Evolutionary conservation across 2,329 filamentous ascomycete genomes (phyloP).

Genomic region (Aureobasidium sp.): DNA sequence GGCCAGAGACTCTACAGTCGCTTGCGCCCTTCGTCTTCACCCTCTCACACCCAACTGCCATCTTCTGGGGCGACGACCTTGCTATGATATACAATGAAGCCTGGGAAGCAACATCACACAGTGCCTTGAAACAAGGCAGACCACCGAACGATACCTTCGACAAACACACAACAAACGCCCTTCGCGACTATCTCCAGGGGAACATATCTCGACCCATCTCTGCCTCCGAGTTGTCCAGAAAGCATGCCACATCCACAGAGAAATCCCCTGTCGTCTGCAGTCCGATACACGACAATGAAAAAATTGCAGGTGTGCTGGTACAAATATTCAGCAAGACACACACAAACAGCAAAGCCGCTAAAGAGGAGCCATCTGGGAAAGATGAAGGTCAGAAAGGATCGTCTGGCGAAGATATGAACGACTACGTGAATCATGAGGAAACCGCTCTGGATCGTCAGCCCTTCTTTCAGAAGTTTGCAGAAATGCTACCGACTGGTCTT

Average conservation of each 20-base stretch:
- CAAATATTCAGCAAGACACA: slow-evolving; percentile 19
- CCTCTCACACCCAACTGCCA: slow-evolving; percentile 35
- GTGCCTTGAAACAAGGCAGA: slow-evolving; percentile 30
- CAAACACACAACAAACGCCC: slow-evolving; percentile 28
- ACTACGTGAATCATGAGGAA: neutral
- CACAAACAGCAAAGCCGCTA: neutral
- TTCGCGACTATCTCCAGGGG: slow-evolving; percentile 26
- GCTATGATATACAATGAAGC: slow-evolving; percentile 35
- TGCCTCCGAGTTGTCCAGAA: slow-evolving; percentile 19
- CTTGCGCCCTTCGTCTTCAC: slow-evolving; percentile 30
- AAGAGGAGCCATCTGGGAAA: neutral
- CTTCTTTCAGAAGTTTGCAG: slow-evolving; percentile 39
- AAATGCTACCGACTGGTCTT: slow-evolving; percentile 39
- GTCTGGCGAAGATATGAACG: neutral
- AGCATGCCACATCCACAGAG: neutral
- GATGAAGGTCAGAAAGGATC: neutral
- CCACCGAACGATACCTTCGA: slow-evolving; percentile 27
- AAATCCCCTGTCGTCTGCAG: slow-evolving; percentile 22
- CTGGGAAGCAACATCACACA: slow-evolving; percentile 32
- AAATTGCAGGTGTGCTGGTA: slow-evolving; percentile 19
- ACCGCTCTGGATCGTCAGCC: slow-evolving; percentile 30
- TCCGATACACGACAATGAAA: slow-evolving; percentile 17
- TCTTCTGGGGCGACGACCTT: slow-evolving; percentile 37
- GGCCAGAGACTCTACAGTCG: slow-evolving; percentile 28
- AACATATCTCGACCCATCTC: slow-evolving; percentile 20